These are phyloP conservation scores for Besnoitia besnoiti DNA, from an alignment of 169 alveolate species.

Conservation along the genomic window DNA sequence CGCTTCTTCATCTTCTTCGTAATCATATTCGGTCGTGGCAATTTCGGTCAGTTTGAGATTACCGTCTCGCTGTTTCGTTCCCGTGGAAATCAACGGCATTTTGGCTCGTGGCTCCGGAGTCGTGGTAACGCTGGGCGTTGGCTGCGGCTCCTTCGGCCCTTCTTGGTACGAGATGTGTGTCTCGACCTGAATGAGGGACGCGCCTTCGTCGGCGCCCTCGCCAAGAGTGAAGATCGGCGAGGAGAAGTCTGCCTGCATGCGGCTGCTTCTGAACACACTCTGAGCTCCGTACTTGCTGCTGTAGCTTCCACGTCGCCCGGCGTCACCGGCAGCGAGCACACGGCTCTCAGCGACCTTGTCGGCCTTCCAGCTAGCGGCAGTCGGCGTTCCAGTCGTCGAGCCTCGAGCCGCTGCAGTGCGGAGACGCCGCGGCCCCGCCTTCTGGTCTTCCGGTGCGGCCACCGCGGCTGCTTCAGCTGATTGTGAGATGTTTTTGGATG, in stretches of 20 bases:
- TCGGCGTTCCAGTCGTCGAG: no score
- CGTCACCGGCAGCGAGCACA: no score
- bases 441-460: no score
- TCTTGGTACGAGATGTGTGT: not conserved
- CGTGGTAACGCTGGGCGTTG: not conserved
- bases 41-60: not conserved
- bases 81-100: not conserved
- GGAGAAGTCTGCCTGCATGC: not conserved
- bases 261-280: not conserved
- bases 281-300: not conserved
- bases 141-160: not conserved
- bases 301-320: not conserved
- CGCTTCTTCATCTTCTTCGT: not conserved
- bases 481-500: no score
- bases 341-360: no score
- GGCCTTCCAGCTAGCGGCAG: no score
- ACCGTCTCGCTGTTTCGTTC: not conserved
- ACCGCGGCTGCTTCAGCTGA: no score
- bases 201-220: constrained; percentile 12
- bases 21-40: not conserved
- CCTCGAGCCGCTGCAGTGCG: no score
- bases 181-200: constrained; percentile 30
- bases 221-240: constrained; percentile 14
- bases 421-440: no score
- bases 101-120: not conserved